Conservation (phyloP, 2,329 filamentous ascomycete species). For the Fusarium abutilonis region DNA sequence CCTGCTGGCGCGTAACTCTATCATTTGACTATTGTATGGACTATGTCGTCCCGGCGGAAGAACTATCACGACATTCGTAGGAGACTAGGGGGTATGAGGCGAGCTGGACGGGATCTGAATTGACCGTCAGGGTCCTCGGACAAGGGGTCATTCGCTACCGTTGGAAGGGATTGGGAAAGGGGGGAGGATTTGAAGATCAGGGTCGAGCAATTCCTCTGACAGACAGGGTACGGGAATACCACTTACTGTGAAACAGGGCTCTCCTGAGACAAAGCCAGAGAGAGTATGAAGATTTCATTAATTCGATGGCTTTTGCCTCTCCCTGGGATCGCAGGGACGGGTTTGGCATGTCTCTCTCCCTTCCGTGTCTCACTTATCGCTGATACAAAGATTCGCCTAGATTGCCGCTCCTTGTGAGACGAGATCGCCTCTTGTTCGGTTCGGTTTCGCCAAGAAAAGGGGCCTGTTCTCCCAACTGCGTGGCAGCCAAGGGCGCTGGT, state of each 20-base stretch:
- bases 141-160: neutral
- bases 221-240: conserved; percentile 16
- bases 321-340: neutral
- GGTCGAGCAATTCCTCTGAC: conserved; percentile 11
- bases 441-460: conserved; percentile 15
- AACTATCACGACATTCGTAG: conserved; percentile 12
- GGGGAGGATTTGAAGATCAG: conserved; percentile 16
- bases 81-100: conserved; percentile 10
- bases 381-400: conserved; percentile 31
- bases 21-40: conserved; percentile 19
- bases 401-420: conserved; percentile 28
- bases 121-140: conserved; percentile 10
- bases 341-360: conserved; percentile 37
- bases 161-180: conserved; percentile 21
- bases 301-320: conserved; percentile 4
- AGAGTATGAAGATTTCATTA: neutral
- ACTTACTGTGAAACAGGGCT: conserved; percentile 21
- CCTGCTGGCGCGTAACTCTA: conserved; percentile 15
- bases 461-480: conserved; percentile 16
- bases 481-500: conserved; percentile 10
- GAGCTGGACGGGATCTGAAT: conserved; percentile 17
- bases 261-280: conserved; percentile 25
- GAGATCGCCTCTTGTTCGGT: conserved; percentile 17
- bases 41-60: conserved; percentile 12
- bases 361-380: conserved; percentile 24